phyloP scores from a whole-genome alignment of 352 stramenopile genomes.

The Pythium monospermum region DNA sequence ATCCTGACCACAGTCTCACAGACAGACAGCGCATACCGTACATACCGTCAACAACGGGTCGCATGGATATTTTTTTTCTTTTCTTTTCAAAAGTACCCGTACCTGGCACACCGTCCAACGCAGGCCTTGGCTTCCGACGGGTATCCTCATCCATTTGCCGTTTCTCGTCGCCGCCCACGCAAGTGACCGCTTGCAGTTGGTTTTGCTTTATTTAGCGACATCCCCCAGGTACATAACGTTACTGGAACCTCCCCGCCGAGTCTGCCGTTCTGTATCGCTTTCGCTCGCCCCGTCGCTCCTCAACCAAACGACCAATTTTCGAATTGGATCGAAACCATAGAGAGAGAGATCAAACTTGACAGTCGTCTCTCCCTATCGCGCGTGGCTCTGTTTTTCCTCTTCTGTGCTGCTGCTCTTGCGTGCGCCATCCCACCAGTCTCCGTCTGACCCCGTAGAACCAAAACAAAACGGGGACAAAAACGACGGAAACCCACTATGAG shows the following conservation, averaged over 20 bases:
- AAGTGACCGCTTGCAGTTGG: slow-evolving; percentile 5
- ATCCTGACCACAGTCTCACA: too few relatives aligned
- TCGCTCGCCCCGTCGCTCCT: not conserved
- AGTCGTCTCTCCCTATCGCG: not conserved
- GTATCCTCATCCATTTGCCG: too few relatives aligned
- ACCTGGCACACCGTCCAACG: too few relatives aligned
- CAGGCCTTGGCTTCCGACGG: too few relatives aligned
- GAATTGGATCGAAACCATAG: too few relatives aligned
- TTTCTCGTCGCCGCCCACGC: slow-evolving; percentile 7
- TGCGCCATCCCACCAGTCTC: too few relatives aligned
- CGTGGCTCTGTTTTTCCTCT: too few relatives aligned
- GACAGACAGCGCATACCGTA: too few relatives aligned
- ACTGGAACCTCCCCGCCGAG: not conserved
- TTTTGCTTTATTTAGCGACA: slow-evolving; percentile 11
- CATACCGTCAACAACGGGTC: not conserved
- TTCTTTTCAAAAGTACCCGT: not conserved
- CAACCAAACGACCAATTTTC: not conserved
- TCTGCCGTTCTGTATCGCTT: not conserved
- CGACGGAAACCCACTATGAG: too few relatives aligned
- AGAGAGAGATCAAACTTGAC: not conserved
- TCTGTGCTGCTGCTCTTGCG: too few relatives aligned
- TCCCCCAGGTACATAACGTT: not conserved
- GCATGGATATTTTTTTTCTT: not conserved
- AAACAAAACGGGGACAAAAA: too few relatives aligned
- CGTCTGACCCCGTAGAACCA: too few relatives aligned